These are phyloP conservation scores for Schizosaccharomyces osmophilus DNA, from an alignment of 805 yeast species.

Conservation along the genomic window DNA sequence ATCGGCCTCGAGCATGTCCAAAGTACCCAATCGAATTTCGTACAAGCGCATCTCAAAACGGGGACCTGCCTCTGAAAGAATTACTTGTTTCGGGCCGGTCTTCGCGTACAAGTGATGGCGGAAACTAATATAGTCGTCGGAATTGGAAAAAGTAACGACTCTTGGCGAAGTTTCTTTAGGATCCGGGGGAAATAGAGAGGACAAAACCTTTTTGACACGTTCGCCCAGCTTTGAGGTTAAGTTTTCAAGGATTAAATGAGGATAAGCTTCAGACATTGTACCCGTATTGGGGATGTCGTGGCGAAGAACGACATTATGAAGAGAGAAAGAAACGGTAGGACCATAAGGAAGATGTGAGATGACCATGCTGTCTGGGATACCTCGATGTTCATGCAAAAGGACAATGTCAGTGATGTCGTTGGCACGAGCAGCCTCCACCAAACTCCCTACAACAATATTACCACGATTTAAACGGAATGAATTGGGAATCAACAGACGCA, in stretches of 20 bases:
- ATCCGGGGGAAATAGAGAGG: constrained; percentile 92
- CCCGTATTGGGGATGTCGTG: constrained; percentile 78
- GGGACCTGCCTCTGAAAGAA: constrained; percentile 93
- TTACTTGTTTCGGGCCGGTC: constrained; percentile 61
- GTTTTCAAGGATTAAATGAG: constrained; percentile 81
- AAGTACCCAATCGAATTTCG: constrained; percentile 68
- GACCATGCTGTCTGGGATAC: constrained; percentile 87
- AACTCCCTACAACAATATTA: constrained; percentile 59
- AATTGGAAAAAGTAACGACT: constrained; percentile 77
- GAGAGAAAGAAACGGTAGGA: constrained; percentile 79
- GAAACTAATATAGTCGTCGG: constrained; percentile 77
- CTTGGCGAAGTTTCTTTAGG: constrained; percentile 71
- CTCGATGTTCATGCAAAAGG: constrained; percentile 85
- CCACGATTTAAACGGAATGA: constrained; percentile 81
- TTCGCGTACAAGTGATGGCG: constrained; percentile 86
- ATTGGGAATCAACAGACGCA: constrained; percentile 71
- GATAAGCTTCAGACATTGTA: constrained; percentile 72
- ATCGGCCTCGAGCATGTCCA: constrained; percentile 90
- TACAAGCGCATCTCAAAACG: constrained; percentile 87
- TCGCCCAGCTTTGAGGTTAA: constrained; percentile 61
- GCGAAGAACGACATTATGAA: constrained; percentile 81
- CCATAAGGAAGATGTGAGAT: constrained; percentile 94
- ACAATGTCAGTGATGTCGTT: constrained; percentile 67
- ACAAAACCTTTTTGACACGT: constrained; percentile 54
- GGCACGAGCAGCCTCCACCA: constrained; percentile 60